Evolutionary conservation across 352 stramenopile genomes (phyloP).

Genomic region (Pythium monospermum): DNA sequence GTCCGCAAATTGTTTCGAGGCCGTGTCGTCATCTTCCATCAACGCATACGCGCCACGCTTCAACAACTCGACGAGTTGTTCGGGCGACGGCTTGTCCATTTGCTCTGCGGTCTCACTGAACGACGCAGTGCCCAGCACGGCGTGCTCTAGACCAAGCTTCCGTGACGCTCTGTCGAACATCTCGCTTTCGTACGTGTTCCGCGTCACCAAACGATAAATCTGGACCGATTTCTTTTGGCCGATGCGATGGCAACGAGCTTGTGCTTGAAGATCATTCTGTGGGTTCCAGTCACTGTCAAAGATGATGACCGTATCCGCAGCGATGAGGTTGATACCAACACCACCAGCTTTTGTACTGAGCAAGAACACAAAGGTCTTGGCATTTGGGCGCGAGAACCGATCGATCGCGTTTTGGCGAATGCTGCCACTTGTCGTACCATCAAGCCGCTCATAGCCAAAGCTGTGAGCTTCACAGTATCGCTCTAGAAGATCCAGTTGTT

Average conservation of each 20-base stretch:
- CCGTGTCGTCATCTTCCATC: slow-evolving; percentile 94
- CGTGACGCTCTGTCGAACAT: slow-evolving; percentile 98
- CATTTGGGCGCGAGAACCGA: slow-evolving; percentile 93
- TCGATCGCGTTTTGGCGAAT: slow-evolving; percentile 94
- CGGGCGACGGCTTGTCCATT: slow-evolving; percentile 75
- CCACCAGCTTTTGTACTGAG: slow-evolving; percentile 97
- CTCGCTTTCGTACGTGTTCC: slow-evolving; percentile 99
- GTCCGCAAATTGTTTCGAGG: slow-evolving; percentile 92
- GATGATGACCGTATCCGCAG: slow-evolving; percentile 99
- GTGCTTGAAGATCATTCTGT: slow-evolving; percentile 90
- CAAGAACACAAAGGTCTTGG: slow-evolving; percentile 98
- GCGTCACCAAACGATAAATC: slow-evolving; percentile 97
- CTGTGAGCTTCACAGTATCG: slow-evolving; percentile 90
- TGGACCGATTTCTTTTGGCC: slow-evolving; percentile 98
- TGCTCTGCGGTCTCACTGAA: slow-evolving; percentile 87
- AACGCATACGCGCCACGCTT: slow-evolving; percentile 98
- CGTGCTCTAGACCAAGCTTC: slow-evolving; percentile 98
- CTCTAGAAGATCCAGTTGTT: slow-evolving; percentile 92
- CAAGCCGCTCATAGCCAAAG: slow-evolving; percentile 87
- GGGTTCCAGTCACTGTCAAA: slow-evolving; percentile 99
- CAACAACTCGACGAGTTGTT: slow-evolving; percentile 97
- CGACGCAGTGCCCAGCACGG: slow-evolving; percentile 93
- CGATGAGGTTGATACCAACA: slow-evolving; percentile 98
- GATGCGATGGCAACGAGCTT: slow-evolving; percentile 95
- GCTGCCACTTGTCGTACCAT: slow-evolving; percentile 87